A percentile compares a stretch with the other conserved stretches of the same genome.
These are phyloP conservation scores for Exophiala aquamarina DNA, from an alignment of 2,329 filamentous ascomycete species.

Conservation along the genomic window DNA sequence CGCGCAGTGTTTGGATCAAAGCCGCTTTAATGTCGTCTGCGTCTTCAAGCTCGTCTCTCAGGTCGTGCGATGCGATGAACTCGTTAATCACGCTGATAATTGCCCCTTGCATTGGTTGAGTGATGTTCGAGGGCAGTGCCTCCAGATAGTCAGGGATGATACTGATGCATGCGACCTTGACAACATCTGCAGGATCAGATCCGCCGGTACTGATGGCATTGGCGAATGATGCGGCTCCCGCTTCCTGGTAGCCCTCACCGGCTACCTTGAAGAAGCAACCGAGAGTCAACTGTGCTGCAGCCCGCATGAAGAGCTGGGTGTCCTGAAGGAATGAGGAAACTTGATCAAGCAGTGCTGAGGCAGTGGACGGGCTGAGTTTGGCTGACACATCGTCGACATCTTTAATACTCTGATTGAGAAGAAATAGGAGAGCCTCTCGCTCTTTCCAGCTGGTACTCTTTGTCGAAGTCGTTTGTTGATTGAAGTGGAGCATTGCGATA, in stretches of 20 bases:
- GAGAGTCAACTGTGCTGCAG: conserved; percentile 82
- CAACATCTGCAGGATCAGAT: conserved; percentile 76
- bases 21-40: conserved; percentile 91
- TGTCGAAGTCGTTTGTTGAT: conserved; percentile 34
- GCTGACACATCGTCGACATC: conserved; percentile 80
- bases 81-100: conserved; percentile 63
- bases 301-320: conserved; percentile 75
- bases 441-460: conserved; percentile 54
- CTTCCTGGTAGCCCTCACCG: conserved; percentile 51
- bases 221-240: conserved; percentile 48
- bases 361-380: conserved; percentile 66
- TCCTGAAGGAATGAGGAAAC: conserved; percentile 72
- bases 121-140: conserved; percentile 50
- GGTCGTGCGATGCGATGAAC: conserved; percentile 77
- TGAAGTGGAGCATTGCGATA: conserved; percentile 78
- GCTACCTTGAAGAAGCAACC: conserved; percentile 74
- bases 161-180: conserved; percentile 88
- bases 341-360: conserved; percentile 74
- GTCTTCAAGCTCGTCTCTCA: conserved; percentile 74
- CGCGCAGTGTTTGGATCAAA: conserved; percentile 79
- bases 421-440: conserved; percentile 79
- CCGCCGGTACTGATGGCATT: conserved; percentile 72
- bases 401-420: conserved; percentile 79
- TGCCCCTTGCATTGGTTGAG: conserved; percentile 58
- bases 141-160: conserved; percentile 70